Conservation (phyloP, 768 basidiomycete genomes). For the Lactarius pseudohatsudake region DNA sequence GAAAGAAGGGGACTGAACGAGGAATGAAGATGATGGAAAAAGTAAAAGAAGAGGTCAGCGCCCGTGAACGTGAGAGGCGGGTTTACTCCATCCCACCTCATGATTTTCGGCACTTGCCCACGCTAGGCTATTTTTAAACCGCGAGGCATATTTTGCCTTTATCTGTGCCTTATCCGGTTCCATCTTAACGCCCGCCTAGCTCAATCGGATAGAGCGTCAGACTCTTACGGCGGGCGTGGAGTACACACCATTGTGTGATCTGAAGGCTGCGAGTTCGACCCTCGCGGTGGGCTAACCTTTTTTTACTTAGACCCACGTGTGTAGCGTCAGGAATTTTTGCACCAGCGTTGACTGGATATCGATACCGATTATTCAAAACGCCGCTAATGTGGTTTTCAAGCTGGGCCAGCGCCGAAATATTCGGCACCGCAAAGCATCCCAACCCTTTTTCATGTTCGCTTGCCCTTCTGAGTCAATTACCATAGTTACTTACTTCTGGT, state of each 20-base stretch:
- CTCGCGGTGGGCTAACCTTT: conserved; percentile 55
- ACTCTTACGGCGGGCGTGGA: conserved; percentile 44
- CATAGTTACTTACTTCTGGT: background rate
- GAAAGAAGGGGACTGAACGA: conserved; percentile 1
- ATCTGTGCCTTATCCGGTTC: background rate
- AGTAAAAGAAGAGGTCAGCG: background rate
- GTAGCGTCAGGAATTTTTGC: too few relatives aligned
- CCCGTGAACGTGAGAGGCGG: background rate
- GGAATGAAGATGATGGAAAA: background rate
- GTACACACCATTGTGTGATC: conserved; percentile 34
- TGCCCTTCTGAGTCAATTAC: too few relatives aligned
- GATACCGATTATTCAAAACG: too few relatives aligned
- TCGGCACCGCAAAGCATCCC: too few relatives aligned
- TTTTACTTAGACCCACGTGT: background rate
- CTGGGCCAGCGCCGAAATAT: too few relatives aligned
- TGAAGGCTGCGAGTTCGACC: conserved; percentile 66
- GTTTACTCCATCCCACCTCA: background rate
- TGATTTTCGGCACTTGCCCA: background rate
- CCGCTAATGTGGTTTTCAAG: too few relatives aligned
- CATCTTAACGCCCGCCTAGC: conserved; percentile 50
- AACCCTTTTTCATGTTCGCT: too few relatives aligned
- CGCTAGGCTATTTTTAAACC: background rate
- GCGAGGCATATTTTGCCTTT: background rate
- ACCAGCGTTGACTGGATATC: too few relatives aligned
- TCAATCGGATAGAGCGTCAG: conserved; percentile 70